Evolutionary conservation across 495 filamentous ascomycete species (phyloP), one percentile per base, ranked within the genome.

Genomic region (Talaromyces adpressus): DNA sequence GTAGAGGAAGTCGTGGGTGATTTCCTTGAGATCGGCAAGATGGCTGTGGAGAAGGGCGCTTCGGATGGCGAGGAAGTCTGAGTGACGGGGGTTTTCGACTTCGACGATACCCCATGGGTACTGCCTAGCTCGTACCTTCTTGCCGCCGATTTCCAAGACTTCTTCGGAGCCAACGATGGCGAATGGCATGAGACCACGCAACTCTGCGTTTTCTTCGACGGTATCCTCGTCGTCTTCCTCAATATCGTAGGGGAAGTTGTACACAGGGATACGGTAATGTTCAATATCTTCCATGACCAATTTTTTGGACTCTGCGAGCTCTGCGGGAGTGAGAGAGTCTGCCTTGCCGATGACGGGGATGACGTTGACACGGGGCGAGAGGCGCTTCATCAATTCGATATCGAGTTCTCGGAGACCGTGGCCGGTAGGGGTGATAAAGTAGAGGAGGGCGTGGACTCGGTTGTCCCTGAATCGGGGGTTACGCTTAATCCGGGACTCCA

Each of bases 231-330:
- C 94, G 73, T 98, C 94, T 79, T 98, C 94, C 79, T 98, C 94
- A 64, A 98, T 94, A 73, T 98, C 94, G 80, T 98, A 98, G 34
- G 94, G 94, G 84, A 98, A 98, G 85, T 98, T 98, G 87, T 98
- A 98, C 68, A 98, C 95, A 41, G 94, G 94, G 69, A 98, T 98
- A 75, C 94, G 91, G 84, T 98, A 98, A 78, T 98, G 94, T 75
- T 98, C 94, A 67, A 98, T 98, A 71, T 98, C 94, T 81, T 98
- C 94, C 95, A 98, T 98, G 70, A 98, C 92, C 59, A 98, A 83
- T 82, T 97, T 98, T 86, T 98, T 98, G 45, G 93, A 97, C 76
- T 98, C 95, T 62, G 94, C 94, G 61, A 98, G 86, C 79, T 98
- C 94, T 59, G 90, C 89, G 53, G 95, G 95, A 56, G 94, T 98